These are phyloP conservation scores for Mycena alexandri DNA, from an alignment of 768 basidiomycete genomes.

Conservation along the genomic window DNA sequence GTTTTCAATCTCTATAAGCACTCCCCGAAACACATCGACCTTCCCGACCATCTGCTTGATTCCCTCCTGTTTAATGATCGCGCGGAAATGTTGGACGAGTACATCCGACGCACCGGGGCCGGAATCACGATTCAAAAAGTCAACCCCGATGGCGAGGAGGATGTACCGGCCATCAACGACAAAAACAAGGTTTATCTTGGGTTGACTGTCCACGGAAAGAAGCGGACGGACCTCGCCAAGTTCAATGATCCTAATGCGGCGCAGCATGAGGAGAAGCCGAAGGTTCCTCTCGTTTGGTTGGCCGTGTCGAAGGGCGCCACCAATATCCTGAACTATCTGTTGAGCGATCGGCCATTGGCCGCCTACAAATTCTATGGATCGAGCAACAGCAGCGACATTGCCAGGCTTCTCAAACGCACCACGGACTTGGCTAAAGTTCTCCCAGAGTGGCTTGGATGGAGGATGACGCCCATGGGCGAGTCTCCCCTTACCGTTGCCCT, in stretches of 20 bases:
- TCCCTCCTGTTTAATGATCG: slow-evolving; percentile 56
- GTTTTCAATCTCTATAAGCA: slow-evolving; percentile 59
- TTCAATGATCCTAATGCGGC: slow-evolving; percentile 63
- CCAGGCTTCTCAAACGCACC: slow-evolving; percentile 56
- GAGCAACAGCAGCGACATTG: slow-evolving; percentile 55
- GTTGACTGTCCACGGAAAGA: slow-evolving; percentile 74
- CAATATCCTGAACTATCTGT: slow-evolving; percentile 61
- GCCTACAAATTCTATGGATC: slow-evolving; percentile 66
- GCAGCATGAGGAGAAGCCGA: slow-evolving; percentile 15
- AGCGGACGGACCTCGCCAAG: slow-evolving; percentile 64
- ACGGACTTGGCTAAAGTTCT: slow-evolving; percentile 56
- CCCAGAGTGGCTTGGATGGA: slow-evolving; percentile 67
- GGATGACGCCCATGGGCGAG: slow-evolving; percentile 60
- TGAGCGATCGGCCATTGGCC: slow-evolving; percentile 57
- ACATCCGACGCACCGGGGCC: slow-evolving; percentile 64
- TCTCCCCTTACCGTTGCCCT: slow-evolving; percentile 64
- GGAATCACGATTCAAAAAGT: slow-evolving; percentile 50
- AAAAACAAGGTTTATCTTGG: slow-evolving; percentile 66
- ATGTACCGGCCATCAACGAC: slow-evolving; percentile 48
- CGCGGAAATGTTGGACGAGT: slow-evolving; percentile 67
- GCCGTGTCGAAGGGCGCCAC: slow-evolving; percentile 51
- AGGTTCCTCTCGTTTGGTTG: slow-evolving; percentile 57
- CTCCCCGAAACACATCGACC: slow-evolving; percentile 47
- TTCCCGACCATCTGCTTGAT: slow-evolving; percentile 39
- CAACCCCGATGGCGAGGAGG: slow-evolving; percentile 43